Conservation (phyloP, 371 early-diverging fungal genomes). For the Phascolomyces articulosus region DNA sequence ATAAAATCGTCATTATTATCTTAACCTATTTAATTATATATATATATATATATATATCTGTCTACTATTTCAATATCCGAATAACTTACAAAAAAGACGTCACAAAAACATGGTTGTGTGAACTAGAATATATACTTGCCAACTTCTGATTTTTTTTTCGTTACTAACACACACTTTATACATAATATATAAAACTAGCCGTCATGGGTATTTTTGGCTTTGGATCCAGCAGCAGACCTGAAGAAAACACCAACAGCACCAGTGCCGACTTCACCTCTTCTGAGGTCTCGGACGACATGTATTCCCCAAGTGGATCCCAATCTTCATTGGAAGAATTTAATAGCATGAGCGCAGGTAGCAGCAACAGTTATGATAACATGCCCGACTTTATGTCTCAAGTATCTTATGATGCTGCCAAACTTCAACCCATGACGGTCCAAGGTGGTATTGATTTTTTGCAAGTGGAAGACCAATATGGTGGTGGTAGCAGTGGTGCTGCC, state of each 20-base stretch:
- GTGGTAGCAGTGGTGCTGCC: conserved; percentile 28
- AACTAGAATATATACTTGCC: neutral
- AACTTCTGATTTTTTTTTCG: neutral
- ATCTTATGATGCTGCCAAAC: conserved; percentile 51
- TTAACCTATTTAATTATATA: too few relatives aligned
- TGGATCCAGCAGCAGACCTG: conserved; percentile 21
- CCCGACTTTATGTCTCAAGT: conserved; percentile 59
- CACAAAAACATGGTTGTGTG: conserved; percentile 2
- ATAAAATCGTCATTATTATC: too few relatives aligned
- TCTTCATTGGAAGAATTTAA: conserved; percentile 14
- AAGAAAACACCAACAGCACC: conserved; percentile 3
- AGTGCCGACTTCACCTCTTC: conserved; percentile 8
- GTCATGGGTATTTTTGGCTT: conserved; percentile 33
- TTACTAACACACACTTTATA: neutral
- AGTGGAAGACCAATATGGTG: conserved; percentile 47
- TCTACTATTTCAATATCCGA: too few relatives aligned
- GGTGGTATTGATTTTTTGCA: conserved; percentile 67
- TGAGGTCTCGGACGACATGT: conserved; percentile 25
- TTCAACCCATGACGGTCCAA: conserved; percentile 63
- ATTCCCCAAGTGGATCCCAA: conserved; percentile 29
- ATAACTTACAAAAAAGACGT: too few relatives aligned
- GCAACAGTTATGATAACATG: conserved; percentile 54
- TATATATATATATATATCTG: too few relatives aligned
- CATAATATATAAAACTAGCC: neutral
- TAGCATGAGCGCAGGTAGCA: conserved; percentile 8